Conservation (phyloP, 2,329 filamentous ascomycete species). For the Aureobasidium sp. region DNA sequence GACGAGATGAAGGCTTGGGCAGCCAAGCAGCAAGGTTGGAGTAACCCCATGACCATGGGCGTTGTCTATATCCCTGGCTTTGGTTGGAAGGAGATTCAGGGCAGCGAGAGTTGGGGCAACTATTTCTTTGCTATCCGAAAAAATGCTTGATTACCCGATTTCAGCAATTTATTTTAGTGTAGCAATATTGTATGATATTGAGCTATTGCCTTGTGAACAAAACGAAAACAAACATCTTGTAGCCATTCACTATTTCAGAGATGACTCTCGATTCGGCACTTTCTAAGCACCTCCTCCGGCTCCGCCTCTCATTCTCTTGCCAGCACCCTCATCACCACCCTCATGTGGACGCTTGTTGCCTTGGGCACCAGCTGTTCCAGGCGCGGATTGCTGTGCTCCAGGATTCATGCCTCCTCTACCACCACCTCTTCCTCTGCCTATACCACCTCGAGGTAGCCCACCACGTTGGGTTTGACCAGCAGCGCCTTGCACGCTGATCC, state of each 20-base stretch:
- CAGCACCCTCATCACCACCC: slow-evolving; percentile 25
- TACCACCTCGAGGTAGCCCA: slow-evolving; percentile 19
- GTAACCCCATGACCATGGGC: slow-evolving; percentile 66
- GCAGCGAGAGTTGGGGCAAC: slow-evolving; percentile 82
- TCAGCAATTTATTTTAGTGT: background rate
- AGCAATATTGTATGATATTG: background rate
- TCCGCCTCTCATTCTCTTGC: slow-evolving; percentile 26
- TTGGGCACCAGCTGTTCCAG: slow-evolving; percentile 21
- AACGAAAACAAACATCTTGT: background rate
- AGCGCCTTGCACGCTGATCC: slow-evolving; percentile 15
- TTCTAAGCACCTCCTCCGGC: slow-evolving; percentile 9
- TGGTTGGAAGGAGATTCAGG: slow-evolving; percentile 77
- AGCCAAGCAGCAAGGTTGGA: slow-evolving; percentile 36
- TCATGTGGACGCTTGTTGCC: slow-evolving; percentile 30
- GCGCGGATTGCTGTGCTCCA: slow-evolving; percentile 30
- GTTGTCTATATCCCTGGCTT: slow-evolving; percentile 85
- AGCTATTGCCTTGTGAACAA: slow-evolving; percentile 1
- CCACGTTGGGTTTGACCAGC: slow-evolving; percentile 16
- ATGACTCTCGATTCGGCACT: background rate
- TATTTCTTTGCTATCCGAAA: slow-evolving; percentile 88
- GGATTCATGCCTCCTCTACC: slow-evolving; percentile 28
- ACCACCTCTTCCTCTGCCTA: slow-evolving; percentile 20
- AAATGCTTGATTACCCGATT: slow-evolving; percentile 21
- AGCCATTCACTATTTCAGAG: background rate
- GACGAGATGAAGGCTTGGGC: slow-evolving; percentile 57